Conservation (phyloP, 129 eudicot genomes). For the Escallonia herrerae region DNA sequence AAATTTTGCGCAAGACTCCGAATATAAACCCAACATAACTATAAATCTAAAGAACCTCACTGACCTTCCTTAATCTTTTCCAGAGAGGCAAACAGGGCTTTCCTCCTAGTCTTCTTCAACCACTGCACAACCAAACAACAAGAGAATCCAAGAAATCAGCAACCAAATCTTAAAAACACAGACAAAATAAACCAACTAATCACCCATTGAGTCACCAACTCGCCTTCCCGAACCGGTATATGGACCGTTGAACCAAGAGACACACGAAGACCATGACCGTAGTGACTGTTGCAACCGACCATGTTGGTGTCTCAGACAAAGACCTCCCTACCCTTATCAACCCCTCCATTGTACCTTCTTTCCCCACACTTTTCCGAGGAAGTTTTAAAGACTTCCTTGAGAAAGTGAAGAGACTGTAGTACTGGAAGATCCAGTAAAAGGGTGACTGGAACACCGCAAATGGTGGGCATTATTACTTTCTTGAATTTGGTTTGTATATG, state of each 20-base stretch:
- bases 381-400: constrained; percentile 14
- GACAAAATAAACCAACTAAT: background rate
- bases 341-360: constrained; percentile 40
- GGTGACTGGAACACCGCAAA: constrained; percentile 23
- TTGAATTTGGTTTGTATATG: constrained; percentile 13
- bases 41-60: constrained; percentile 3
- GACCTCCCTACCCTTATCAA: constrained; percentile 72
- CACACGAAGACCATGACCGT: constrained; percentile 87
- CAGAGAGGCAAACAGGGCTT: constrained; percentile 79
- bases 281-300: constrained; percentile 94
- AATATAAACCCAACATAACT: background rate
- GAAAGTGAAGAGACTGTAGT: background rate
- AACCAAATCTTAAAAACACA: constrained; percentile 1
- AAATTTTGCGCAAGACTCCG: no score
- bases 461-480: constrained; percentile 29
- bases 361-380: background rate
- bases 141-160: constrained; percentile 1
- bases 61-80: constrained; percentile 94
- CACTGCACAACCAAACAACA: constrained; percentile 41
- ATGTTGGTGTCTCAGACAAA: constrained; percentile 91
- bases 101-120: constrained; percentile 84
- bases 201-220: constrained; percentile 2
- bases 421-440: constrained; percentile 27
- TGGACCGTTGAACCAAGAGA: constrained; percentile 65
- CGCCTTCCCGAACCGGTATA: constrained; percentile 87